Evolutionary conservation across 169 alveolate genomes (phyloP), one percentile per base, ranked within the genome.

Genomic region (Babesia bovis): DNA sequence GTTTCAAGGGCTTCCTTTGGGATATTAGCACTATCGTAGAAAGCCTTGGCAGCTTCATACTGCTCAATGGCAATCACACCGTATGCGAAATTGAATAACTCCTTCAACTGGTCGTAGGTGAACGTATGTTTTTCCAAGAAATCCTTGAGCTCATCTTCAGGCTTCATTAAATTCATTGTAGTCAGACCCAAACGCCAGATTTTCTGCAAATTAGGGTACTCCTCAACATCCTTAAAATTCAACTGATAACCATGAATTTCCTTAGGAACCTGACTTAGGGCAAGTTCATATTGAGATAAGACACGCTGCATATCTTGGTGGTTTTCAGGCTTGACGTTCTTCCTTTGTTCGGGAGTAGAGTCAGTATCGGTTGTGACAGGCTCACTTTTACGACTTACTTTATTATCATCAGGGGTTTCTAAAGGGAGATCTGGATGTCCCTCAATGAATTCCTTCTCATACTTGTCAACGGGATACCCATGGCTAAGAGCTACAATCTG

Each of bases 1-100:
- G 65, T 78, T 26, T 71, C 88, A 23, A 81, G 84, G 13, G 61
- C 84, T 66, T 70, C 75, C 65, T 81, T 75, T 17, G 88, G 66
- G 21, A 81, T 71, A 7, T 61, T 69, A 26, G 69, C 76, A 25
- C 57, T 52, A 19, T 81, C 88, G 41, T 81, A 81, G 41, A 81
- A 81, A n/a, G 36, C 79, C 47, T 58, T 59, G n/a, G 51, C 76
- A 26, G 30, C 58, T 21, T 69, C 79, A 60, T 60, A 81, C 40
- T 60, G 38, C 58, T 81, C 65, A 12, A 41, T 65, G 38, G 88
- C 88, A 15, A 81, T 70, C 49, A 70, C 59, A 47, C 84, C 83
- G 60, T 81, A 81, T 25, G 84, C 61, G 41, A 61, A 51, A 52
- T 63, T 68, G 67, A 81, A 71, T 17, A 81, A 50, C 32, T 81